Evolutionary conservation across 495 filamentous ascomycete species (phyloP).

Genomic region (Xylaria grammica): DNA sequence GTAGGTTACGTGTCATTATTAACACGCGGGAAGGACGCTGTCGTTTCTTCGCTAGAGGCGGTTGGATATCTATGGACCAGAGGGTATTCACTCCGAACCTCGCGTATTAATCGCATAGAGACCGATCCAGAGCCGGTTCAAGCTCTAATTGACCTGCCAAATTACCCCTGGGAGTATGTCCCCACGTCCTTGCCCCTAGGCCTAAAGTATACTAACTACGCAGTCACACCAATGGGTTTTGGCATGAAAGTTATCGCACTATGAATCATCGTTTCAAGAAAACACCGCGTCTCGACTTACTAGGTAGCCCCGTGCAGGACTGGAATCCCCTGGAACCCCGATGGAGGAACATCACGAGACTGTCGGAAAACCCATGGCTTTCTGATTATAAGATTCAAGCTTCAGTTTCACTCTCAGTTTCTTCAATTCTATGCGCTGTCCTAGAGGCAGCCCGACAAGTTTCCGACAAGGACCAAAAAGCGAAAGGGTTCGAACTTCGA

Average conservation of each 20-base stretch:
- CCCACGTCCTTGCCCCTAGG: no score
- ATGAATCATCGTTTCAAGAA: not conserved
- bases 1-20: not conserved
- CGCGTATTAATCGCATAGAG: not conserved
- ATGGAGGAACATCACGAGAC: not conserved
- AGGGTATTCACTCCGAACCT: not conserved
- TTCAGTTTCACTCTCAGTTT: not conserved
- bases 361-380: slow-evolving; percentile 3
- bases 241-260: not conserved
- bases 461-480: not conserved
- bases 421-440: not conserved
- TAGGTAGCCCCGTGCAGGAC: not conserved
- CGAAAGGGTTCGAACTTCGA: slow-evolving; percentile 1
- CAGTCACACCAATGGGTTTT: not conserved
- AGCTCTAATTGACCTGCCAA: not conserved
- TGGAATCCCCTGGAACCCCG: not conserved
- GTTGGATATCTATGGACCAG: not conserved
- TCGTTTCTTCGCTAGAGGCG: not conserved
- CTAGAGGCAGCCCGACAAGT: slow-evolving; percentile 7
- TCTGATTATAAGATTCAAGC: slow-evolving; percentile 4
- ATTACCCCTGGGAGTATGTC: not conserved
- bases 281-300: not conserved
- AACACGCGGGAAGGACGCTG: not conserved
- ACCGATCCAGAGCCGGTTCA: not conserved
- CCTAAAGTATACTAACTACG: no score